Percentiles rank a stretch among this genome's conserved stretches.
These are phyloP conservation scores for Xylaria nigripes DNA, from an alignment of 495 filamentous ascomycete genomes.

Conservation along the genomic window DNA sequence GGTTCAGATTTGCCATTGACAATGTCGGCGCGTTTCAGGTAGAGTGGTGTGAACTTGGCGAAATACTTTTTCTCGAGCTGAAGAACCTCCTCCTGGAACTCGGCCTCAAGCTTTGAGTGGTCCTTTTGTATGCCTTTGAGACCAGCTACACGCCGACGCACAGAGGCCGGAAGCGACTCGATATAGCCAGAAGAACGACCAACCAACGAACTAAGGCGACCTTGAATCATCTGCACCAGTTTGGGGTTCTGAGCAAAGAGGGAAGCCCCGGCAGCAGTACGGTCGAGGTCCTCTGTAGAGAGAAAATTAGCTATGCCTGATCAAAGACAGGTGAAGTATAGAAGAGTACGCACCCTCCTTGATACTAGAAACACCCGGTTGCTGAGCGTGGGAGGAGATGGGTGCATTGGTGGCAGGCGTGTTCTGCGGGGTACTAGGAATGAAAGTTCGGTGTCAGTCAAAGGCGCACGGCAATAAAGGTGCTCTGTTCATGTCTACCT, in stretches of 20 bases:
- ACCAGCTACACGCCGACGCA: constrained; percentile 88
- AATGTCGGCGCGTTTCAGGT: constrained; percentile 88
- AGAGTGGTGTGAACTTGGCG: constrained; percentile 94
- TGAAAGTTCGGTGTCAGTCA: constrained; percentile 23
- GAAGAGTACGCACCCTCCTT: constrained; percentile 70
- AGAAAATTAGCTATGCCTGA: constrained; percentile 7
- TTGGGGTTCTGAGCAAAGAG: constrained; percentile 91
- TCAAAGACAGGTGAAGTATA: not conserved
- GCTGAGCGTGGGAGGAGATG: constrained; percentile 94
- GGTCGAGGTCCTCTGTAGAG: constrained; percentile 75
- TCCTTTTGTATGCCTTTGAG: constrained; percentile 98
- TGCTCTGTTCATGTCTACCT: constrained; percentile 9
- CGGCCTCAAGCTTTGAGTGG: constrained; percentile 92
- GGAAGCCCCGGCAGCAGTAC: constrained; percentile 73
- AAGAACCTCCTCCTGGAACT: constrained; percentile 96
- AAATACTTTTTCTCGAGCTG: constrained; percentile 99
- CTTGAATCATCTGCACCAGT: constrained; percentile 93
- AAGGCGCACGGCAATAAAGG: constrained; percentile 5
- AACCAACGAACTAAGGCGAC: constrained; percentile 85
- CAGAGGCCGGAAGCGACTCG: constrained; percentile 79
- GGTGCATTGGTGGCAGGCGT: constrained; percentile 90
- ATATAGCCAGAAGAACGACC: constrained; percentile 96
- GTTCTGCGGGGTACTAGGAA: constrained; percentile 82
- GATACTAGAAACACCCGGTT: constrained; percentile 90
- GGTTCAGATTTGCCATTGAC: constrained; percentile 85